Conservation (phyloP, 768 basidiomycete genomes). For the Tephrocybe sp. region DNA sequence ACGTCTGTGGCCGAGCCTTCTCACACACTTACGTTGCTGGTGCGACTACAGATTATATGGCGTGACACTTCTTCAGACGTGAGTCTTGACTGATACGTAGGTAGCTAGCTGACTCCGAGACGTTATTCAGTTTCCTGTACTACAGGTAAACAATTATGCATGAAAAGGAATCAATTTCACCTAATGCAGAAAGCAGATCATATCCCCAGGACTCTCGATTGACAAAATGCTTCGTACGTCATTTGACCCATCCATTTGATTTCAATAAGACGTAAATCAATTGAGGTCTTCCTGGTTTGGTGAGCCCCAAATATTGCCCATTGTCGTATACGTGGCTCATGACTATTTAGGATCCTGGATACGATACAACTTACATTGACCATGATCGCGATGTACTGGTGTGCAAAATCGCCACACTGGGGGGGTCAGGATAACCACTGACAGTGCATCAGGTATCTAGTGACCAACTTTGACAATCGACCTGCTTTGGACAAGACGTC, state of each 20-base stretch:
- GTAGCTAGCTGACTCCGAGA: too few species aligned
- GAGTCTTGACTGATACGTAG: conserved; percentile 22
- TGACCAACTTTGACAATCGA: conserved; percentile 42
- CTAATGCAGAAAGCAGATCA: conserved; percentile 22
- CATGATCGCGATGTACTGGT: conserved; percentile 47
- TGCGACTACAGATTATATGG: conserved; percentile 39
- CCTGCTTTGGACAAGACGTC: conserved; percentile 34
- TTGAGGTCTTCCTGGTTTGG: conserved; percentile 39
- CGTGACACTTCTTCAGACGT: conserved; percentile 45
- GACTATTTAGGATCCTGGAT: conserved; percentile 36
- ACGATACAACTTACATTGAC: conserved; percentile 44
- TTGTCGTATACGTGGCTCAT: neutral
- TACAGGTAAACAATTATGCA: conserved; percentile 31
- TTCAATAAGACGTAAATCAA: neutral
- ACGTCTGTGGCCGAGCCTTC: neutral
- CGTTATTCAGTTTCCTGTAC: conserved; percentile 35
- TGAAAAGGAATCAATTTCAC: neutral
- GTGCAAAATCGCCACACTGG: conserved; percentile 4
- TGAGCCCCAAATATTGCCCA: conserved; percentile 7
- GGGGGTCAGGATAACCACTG: neutral
- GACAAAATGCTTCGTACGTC: conserved; percentile 40
- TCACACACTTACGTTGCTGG: neutral
- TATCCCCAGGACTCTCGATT: conserved; percentile 38
- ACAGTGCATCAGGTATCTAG: conserved; percentile 37
- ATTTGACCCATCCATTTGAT: neutral